phyloP scores from a whole-genome alignment of 2,329 filamentous ascomycete genomes.

The Zymoseptoria brevis region DNA sequence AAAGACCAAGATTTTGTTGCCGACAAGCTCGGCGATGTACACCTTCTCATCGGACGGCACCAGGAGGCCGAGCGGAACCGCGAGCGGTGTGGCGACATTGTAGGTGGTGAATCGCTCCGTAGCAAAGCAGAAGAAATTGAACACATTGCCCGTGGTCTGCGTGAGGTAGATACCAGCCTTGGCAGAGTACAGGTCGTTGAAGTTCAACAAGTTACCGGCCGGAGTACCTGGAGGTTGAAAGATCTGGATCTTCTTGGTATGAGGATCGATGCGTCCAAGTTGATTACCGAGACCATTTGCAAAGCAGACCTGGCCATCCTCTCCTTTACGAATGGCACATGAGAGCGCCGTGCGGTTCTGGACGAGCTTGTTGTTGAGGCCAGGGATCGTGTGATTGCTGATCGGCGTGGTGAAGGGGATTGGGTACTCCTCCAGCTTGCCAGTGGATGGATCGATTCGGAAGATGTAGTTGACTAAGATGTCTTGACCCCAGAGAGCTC shows the following conservation, averaged over 20 bases:
- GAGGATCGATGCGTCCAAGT: conserved; percentile 16
- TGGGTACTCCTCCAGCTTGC: too few relatives aligned
- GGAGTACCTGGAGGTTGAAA: conserved; percentile 17
- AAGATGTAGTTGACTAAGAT: too few relatives aligned
- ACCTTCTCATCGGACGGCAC: conserved; percentile 11
- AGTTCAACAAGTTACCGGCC: conserved; percentile 15
- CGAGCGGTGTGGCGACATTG: conserved; percentile 13
- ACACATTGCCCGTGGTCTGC: conserved; percentile 17
- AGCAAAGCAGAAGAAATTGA: conserved; percentile 13
- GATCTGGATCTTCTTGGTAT: conserved; percentile 7
- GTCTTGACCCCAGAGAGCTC: too few relatives aligned
- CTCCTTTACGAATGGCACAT: conserved; percentile 12
- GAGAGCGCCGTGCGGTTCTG: conserved; percentile 13
- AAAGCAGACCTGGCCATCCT: conserved; percentile 19
- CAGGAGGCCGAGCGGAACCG: conserved; percentile 14
- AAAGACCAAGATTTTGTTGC: conserved; percentile 14
- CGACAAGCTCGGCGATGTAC: conserved; percentile 14
- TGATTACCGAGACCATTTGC: conserved; percentile 20
- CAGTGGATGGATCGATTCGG: too few relatives aligned
- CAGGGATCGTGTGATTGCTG: too few relatives aligned
- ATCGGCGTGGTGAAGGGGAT: too few relatives aligned
- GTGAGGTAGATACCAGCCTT: conserved; percentile 17
- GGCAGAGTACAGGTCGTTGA: conserved; percentile 19
- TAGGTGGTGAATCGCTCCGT: conserved; percentile 13
- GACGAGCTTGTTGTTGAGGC: neutral